Evolutionary conservation across 1,139 yeast genomes (phyloP).

Genomic region (Saccharomycopsis phalli): DNA sequence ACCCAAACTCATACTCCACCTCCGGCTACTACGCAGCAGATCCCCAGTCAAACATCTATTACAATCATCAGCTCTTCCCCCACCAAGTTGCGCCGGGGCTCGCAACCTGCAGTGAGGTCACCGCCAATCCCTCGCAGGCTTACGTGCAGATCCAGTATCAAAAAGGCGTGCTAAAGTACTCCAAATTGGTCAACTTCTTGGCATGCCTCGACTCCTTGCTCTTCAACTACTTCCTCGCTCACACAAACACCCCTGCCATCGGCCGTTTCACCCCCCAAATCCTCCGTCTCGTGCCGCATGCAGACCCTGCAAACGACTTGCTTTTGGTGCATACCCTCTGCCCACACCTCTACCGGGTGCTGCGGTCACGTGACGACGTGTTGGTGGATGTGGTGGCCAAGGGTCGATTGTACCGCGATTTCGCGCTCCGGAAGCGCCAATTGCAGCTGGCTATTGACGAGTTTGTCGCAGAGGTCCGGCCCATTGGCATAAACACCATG

Average conservation of each 20-base stretch:
- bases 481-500: slow-evolving; percentile 1
- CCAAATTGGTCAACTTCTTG: slow-evolving; percentile 5
- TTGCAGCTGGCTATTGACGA: neutral
- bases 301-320: slow-evolving; percentile 8
- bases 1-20: neutral
- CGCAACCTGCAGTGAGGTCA: too few species aligned
- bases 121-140: neutral
- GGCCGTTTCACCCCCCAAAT: slow-evolving; percentile 10
- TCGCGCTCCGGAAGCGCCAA: neutral
- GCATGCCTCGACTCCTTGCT: slow-evolving; percentile 11
- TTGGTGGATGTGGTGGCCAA: neutral
- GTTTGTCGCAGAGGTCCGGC: neutral
- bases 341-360: slow-evolving; percentile 8
- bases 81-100: neutral
- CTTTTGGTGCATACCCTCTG: slow-evolving; percentile 8
- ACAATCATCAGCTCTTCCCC: neutral
- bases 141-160: neutral
- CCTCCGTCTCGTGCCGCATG: neutral
- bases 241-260: slow-evolving; percentile 8
- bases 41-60: neutral
- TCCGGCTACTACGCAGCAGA: neutral
- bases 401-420: neutral
- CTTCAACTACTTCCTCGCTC: slow-evolving; percentile 9
- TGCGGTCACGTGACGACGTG: neutral
- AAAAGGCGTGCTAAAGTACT: neutral